A percentile compares a stretch with the other conserved stretches of the same genome.
These are phyloP conservation scores for Vitis rotundifolia DNA, from an alignment of 164 flowering plant genomes.

Conservation along the genomic window DNA sequence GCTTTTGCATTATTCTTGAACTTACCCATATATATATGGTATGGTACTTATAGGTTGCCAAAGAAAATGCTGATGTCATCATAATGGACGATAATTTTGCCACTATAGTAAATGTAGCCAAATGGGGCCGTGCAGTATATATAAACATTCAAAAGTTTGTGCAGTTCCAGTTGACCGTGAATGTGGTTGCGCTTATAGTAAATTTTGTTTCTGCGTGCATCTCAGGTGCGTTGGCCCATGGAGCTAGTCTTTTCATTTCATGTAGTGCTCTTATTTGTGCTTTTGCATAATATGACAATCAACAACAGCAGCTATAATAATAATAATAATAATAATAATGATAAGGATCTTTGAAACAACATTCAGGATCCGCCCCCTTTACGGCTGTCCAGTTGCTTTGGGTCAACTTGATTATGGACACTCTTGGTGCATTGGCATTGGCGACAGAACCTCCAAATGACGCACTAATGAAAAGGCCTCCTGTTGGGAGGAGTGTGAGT, in stretches of 20 bases:
- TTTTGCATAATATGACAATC: too few relatives aligned
- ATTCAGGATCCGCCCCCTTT: constrained; percentile 81
- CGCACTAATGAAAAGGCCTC: constrained; percentile 63
- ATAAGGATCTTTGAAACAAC: neutral
- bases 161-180: constrained; percentile 53
- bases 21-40: neutral
- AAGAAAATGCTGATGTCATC: constrained; percentile 86
- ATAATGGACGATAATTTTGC: constrained; percentile 79
- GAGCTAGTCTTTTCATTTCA: neutral
- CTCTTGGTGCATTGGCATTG: constrained; percentile 81
- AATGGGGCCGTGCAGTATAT: constrained; percentile 85
- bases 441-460: constrained; percentile 88
- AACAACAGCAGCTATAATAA: neutral
- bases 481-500: constrained; percentile 46
- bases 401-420: constrained; percentile 95
- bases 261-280: too few relatives aligned
- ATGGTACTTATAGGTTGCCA: constrained; percentile 64
- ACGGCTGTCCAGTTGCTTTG: constrained; percentile 87
- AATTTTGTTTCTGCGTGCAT: constrained; percentile 75
- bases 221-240: constrained; percentile 45
- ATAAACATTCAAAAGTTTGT: constrained; percentile 87
- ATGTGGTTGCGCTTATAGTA: constrained; percentile 67
- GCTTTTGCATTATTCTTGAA: too few relatives aligned
- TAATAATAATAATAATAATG: neutral
- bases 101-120: constrained; percentile 78